phyloP scores from a whole-genome alignment of 2,329 filamentous ascomycete species.

The Sclerotinia spermophila region DNA sequence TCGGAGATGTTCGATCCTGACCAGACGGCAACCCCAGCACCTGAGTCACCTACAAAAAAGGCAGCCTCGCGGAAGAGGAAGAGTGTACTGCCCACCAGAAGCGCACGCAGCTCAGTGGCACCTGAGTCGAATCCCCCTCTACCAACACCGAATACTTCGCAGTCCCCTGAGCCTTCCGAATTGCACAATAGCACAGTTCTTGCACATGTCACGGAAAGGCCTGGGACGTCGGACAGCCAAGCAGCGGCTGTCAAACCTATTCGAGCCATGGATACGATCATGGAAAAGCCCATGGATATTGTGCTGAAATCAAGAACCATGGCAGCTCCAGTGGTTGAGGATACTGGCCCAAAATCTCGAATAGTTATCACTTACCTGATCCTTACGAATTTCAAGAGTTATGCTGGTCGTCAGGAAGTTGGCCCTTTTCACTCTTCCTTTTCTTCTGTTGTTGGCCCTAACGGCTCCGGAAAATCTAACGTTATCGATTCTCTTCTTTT shows the following conservation, averaged over 20 bases:
- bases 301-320: conserved; percentile 79
- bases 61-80: conserved; percentile 65
- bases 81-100: conserved; percentile 44
- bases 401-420: conserved; percentile 90
- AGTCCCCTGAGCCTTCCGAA: conserved; percentile 53
- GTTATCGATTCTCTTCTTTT: conserved; percentile 97
- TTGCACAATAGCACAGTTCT: conserved; percentile 54
- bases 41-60: conserved; percentile 53
- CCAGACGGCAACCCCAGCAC: conserved; percentile 47
- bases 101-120: conserved; percentile 34
- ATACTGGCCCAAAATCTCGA: conserved; percentile 73
- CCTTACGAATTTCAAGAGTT: conserved; percentile 98
- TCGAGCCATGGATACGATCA: conserved; percentile 69
- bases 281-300: conserved; percentile 93
- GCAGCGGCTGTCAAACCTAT: conserved; percentile 62
- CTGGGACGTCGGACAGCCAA: conserved; percentile 47
- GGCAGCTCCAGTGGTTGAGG: conserved; percentile 65
- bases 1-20: conserved; percentile 59
- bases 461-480: conserved; percentile 97
- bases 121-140: conserved; percentile 38
- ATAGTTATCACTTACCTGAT: conserved; percentile 92
- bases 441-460: conserved; percentile 95
- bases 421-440: conserved; percentile 97
- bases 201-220: conserved; percentile 68
- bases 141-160: conserved; percentile 52